Base-by-base conservation (phyloP, 2,329 filamentous ascomycete genomes). In the Cladophialophora yegresii region DNA sequence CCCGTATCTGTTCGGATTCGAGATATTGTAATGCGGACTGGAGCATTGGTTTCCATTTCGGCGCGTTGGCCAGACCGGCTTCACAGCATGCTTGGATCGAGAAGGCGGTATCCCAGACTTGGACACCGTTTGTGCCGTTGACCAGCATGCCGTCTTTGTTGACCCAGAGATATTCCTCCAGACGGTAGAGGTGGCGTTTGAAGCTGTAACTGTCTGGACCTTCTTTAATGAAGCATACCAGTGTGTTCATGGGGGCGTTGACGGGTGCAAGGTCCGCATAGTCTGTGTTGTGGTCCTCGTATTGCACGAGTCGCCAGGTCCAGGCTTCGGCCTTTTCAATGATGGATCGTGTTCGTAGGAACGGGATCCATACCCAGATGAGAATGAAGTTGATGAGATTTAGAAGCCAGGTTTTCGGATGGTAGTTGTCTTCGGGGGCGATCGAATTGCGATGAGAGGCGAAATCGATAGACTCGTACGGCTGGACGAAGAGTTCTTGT, bases 71-170 rank as follows among this genome's bases (percentile, higher is more conserved):
- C 28, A 97, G 84, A 0, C 90, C 92, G 6, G 91, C 88, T 55
- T 91, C 90, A 58, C 91, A 85, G 5, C 91, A 85, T 0, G 91
- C 89, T 76, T 96, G 92, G 36, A 97, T 91, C 20, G 89, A 80
- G 74, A 98, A 98, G 0, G 92, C 85, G 0, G 95, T 99, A 74
- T 99, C 95, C 95, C 95, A 99, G 69, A 88, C 90, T 77, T 99
- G 95, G 1, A 98, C 93, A n/a, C 95, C 95, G 71, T 99, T 98
- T 8, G 95, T 99, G 43, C 95, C 95, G 72, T 97, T 97, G 77
- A 89, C 89, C 54, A 98, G 83, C 91, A 99, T 92, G 5, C 95
- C 95, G 74, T 97, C 93, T 36, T 87, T 77, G 68, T 96, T 96
- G 56, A 99, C 83, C 93, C 95, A 99, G 32, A 99, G 77, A 67